phyloP scores from a whole-genome alignment of 805 yeast species.

The Lachancea fermentati region DNA sequence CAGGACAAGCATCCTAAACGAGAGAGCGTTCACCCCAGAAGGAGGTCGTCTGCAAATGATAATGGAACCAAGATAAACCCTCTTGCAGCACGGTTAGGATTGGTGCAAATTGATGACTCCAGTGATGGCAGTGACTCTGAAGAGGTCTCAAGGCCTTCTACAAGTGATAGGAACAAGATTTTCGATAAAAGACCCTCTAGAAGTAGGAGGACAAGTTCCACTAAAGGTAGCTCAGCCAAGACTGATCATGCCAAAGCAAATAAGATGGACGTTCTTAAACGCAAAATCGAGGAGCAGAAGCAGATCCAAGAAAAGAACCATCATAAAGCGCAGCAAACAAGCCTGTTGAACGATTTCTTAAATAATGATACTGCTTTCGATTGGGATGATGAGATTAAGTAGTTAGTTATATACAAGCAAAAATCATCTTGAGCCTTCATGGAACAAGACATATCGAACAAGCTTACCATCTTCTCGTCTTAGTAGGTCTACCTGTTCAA shows the following conservation, averaged over 20 bases:
- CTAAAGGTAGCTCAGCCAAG: not conserved
- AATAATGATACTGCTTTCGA: slow-evolving; percentile 22
- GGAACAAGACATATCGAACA: slow-evolving; percentile 26
- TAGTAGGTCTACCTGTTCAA: slow-evolving; percentile 27
- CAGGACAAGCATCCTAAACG: not conserved
- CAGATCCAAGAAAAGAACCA: slow-evolving; percentile 17
- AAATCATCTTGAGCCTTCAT: slow-evolving; percentile 12
- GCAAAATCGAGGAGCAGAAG: slow-evolving; percentile 30
- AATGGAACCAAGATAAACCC: slow-evolving; percentile 2
- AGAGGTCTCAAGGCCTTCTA: slow-evolving; percentile 10
- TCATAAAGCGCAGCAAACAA: slow-evolving; percentile 25
- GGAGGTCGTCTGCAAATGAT: not conserved
- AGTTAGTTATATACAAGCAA: not conserved
- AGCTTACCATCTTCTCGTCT: slow-evolving; percentile 24
- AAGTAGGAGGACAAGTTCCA: not conserved
- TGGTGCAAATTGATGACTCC: slow-evolving; percentile 2
- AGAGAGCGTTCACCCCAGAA: not conserved
- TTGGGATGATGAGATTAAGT: slow-evolving; percentile 26
- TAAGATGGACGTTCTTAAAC: slow-evolving; percentile 21
- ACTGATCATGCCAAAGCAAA: slow-evolving; percentile 1
- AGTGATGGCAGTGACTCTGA: slow-evolving; percentile 9
- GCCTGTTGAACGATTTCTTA: slow-evolving; percentile 25
- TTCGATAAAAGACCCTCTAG: slow-evolving; percentile 8
- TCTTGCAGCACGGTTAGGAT: slow-evolving; percentile 7
- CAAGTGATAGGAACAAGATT: slow-evolving; percentile 5